Evolutionary conservation across 169 alveolate species (phyloP).

Genomic region (Neospora caninum): DNA sequence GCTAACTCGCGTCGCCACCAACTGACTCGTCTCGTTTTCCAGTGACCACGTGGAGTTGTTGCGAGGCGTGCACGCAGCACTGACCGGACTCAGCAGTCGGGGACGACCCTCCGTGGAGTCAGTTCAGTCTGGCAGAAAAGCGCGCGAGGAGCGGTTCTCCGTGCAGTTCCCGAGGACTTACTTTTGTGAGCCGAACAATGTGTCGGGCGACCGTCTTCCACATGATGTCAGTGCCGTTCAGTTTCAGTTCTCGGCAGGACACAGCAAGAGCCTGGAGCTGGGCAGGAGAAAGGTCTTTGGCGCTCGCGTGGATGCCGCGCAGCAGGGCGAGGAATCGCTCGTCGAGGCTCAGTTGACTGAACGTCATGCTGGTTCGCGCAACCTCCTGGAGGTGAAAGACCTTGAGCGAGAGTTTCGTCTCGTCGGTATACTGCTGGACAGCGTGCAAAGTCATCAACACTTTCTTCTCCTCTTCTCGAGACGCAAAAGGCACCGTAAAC

Average conservation of each 20-base stretch:
- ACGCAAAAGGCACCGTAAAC: background rate
- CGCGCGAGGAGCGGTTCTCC: too few species aligned
- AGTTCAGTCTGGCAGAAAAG: too few species aligned
- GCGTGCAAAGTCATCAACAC: slow-evolving; percentile 27
- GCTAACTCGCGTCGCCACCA: too few species aligned
- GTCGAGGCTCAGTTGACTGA: slow-evolving; percentile 38
- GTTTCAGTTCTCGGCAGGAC: slow-evolving; percentile 35
- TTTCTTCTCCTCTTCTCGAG: slow-evolving; percentile 36
- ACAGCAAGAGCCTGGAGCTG: slow-evolving; percentile 64
- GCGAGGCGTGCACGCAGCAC: too few species aligned
- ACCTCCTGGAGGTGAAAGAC: slow-evolving; percentile 58
- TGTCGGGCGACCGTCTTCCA: slow-evolving; percentile 48
- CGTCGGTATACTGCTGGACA: slow-evolving; percentile 2
- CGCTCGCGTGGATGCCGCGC: slow-evolving; percentile 1
- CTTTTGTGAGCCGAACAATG: slow-evolving; percentile 48
- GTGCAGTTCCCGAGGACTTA: background rate
- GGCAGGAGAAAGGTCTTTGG: slow-evolving; percentile 52
- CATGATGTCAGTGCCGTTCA: slow-evolving; percentile 40
- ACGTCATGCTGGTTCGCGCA: slow-evolving; percentile 34
- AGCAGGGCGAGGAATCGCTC: slow-evolving; percentile 10
- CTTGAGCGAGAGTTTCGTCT: slow-evolving; percentile 45
- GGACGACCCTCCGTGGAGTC: too few species aligned
- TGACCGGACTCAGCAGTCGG: too few species aligned
- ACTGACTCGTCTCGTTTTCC: too few species aligned
- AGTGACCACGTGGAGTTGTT: too few species aligned